Base-by-base conservation (phyloP, 2,329 filamentous ascomycete species). In the Trichoderma aggressivum region DNA sequence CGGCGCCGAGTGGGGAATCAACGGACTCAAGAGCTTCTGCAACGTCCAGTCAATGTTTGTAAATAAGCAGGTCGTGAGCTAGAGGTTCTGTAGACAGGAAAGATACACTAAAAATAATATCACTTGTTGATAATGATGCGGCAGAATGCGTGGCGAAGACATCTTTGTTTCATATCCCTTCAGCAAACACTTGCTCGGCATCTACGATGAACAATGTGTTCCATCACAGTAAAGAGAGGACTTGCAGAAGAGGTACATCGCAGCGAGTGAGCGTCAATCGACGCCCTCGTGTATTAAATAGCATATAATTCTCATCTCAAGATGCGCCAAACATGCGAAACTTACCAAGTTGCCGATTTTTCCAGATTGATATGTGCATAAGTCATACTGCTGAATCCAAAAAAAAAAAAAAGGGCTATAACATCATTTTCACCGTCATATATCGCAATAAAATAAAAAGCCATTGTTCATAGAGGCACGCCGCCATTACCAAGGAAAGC, bases 1-100 rank as follows among this genome's bases (percentile, higher is more conserved):
- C 75, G 89, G 89, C n/a, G 10, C n/a, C 8, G 70, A 71, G 50
- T 62, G 62, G 63, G 70, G 70, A 5, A 8, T 39, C 18, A 60
- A 62, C 12, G 70, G 70, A 7, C 28, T 71, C 30, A 71, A 71
- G 70, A 32, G 43, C 14, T 71, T 55, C 53, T 61, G 55, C 32
- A 71, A 71, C 5, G 56, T 67, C 14, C 59, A 63, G 36, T 63
- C 59, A 5, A 28, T 65, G 53, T 70, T 55, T 26, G 50, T 70
- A n/a, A 56, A 26, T 18, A 70, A 70, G 53, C 60, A 55, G 5
- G 64, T 59, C 26, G 30, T 59, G 1, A 61, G 32, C 28, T 69
- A 61, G 28, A 58, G 21, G 10, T 24, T 24, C 1, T 24, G 5
- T 7, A 24, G 5, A 53, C 47, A 3, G 3, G 21, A 1, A 50